phyloP scores from a whole-genome alignment of 73 alveolate species.

The Tetrahymena thermophila region DNA sequence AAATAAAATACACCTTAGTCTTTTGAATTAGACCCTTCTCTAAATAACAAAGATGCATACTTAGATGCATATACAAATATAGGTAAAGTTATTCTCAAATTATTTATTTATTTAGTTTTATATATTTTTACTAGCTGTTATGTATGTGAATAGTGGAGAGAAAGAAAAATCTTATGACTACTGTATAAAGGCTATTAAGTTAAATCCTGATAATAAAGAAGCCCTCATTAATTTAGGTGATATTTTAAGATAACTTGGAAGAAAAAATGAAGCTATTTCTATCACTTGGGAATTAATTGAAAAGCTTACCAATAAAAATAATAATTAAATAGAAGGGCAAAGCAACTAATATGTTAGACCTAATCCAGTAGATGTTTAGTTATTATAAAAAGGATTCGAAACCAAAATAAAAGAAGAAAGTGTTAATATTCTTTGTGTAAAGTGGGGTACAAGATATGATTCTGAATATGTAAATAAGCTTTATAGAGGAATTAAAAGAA shows the following conservation, averaged over 20 bases:
- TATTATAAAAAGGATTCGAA: neutral
- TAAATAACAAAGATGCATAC: conserved; percentile 50
- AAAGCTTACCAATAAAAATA: neutral
- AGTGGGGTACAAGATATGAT: conserved; percentile 75
- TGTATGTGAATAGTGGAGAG: conserved; percentile 29
- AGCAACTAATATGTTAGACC: conserved; percentile 9
- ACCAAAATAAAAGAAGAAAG: neutral
- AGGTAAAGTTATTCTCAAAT: neutral
- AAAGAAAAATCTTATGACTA: conserved; percentile 38
- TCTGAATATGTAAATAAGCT: conserved; percentile 66
- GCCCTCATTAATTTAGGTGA: conserved; percentile 60
- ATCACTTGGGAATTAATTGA: conserved; percentile 43
- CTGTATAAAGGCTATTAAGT: conserved; percentile 44
- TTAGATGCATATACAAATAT: conserved; percentile 54
- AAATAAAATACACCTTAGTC: neutral
- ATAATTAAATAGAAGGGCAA: neutral
- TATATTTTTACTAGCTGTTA: conserved; percentile 19
- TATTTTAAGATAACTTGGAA: conserved; percentile 55
- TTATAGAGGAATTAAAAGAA: conserved; percentile 48
- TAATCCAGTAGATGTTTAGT: conserved; percentile 1
- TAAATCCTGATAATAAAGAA: conserved; percentile 41
- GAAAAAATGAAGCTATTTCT: conserved; percentile 53
- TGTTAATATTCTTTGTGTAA: conserved; percentile 56
- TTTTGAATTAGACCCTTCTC: neutral
- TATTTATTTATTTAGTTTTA: neutral